Base-by-base conservation (phyloP, 2,329 filamentous ascomycete genomes). In the Gremmenia infestans region DNA sequence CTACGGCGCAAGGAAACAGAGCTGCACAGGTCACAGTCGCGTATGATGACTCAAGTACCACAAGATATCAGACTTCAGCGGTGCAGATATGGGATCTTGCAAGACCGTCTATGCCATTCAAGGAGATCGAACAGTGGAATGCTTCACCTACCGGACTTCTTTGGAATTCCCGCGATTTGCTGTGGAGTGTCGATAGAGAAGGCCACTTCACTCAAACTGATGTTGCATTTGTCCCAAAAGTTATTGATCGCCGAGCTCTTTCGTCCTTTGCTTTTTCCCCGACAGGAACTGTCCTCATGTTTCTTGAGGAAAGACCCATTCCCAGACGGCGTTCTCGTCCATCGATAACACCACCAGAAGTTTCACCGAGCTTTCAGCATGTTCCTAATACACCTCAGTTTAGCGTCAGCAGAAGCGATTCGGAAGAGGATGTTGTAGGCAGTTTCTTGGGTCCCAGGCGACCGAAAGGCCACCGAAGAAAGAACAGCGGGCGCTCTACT, bases 21-120 rank as follows among this genome's bases (percentile, higher is more conserved):
- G 80, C 81, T 2, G 83, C 83, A 0, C 82, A 87, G 64, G 74
- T 87, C 11, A 81, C 82, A 2, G 79, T 86, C 2, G 76, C 81
- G 1, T 85, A 87, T 64, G 80, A 86, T 56, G 82, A 83, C 61
- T 74, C 74, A 43, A 78, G 77, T 62, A 70, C 76, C 45, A 79
- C 77, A 55, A 75, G 78, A 8, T 78, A 79, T 52, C 82, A 82
- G 43, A 80, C 81, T 45, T 80, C 77, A 28, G 74, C 78, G 0
- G 81, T 87, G 14, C 83, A 88, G 55, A 75, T 88, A 19, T 88
- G 84, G 83, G 85, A 88, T 65, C 71, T 88, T n/a, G 84, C 82
- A 6, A 76, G 85, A 35, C 82, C 85, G 1, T 81, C 82, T 1
- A 78, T 88, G 74, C 83, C 85, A 0, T 87, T 85, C 65, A 85